phyloP scores from a whole-genome alignment of 108 stramenopile species.

The Skeletonema grethae region DNA sequence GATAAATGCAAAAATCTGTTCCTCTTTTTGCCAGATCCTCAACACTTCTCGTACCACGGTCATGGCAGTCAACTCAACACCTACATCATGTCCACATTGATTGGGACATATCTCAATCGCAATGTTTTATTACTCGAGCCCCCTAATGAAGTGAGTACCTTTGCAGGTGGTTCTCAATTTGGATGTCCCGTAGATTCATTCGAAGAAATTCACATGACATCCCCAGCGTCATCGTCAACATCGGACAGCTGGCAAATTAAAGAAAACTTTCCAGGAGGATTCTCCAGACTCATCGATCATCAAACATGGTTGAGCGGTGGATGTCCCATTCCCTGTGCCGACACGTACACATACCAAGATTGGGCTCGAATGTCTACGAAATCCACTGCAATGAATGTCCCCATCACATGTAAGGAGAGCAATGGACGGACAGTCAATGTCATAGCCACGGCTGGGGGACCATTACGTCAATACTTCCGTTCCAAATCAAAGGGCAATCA shows the following conservation, averaged over 20 bases:
- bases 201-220: slow-evolving; percentile 7
- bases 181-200: slow-evolving; percentile 38
- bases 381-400: not conserved
- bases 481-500: not conserved
- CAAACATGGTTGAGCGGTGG: slow-evolving; percentile 30
- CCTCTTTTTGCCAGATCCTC: slow-evolving; percentile 31
- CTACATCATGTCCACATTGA: slow-evolving; percentile 28
- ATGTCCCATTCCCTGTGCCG: slow-evolving; percentile 33
- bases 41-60: slow-evolving; percentile 29
- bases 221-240: slow-evolving; percentile 3
- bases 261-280: slow-evolving; percentile 32
- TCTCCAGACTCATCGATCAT: slow-evolving; percentile 28
- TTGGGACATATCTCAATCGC: slow-evolving; percentile 25
- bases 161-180: slow-evolving; percentile 30
- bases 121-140: slow-evolving; percentile 38
- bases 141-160: slow-evolving; percentile 7
- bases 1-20: slow-evolving; percentile 20
- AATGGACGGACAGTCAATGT: slow-evolving; percentile 22
- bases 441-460: slow-evolving; percentile 4
- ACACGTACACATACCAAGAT: slow-evolving; percentile 18
- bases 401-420: slow-evolving; percentile 7
- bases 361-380: slow-evolving; percentile 5
- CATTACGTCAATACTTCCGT: slow-evolving; percentile 14
- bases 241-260: not conserved
- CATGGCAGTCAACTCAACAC: slow-evolving; percentile 42